Percentiles rank a stretch among this genome's conserved stretches.
phyloP scores from a whole-genome alignment of 1,284 basidiomycete species.

The Moesziomyces sp. region DNA sequence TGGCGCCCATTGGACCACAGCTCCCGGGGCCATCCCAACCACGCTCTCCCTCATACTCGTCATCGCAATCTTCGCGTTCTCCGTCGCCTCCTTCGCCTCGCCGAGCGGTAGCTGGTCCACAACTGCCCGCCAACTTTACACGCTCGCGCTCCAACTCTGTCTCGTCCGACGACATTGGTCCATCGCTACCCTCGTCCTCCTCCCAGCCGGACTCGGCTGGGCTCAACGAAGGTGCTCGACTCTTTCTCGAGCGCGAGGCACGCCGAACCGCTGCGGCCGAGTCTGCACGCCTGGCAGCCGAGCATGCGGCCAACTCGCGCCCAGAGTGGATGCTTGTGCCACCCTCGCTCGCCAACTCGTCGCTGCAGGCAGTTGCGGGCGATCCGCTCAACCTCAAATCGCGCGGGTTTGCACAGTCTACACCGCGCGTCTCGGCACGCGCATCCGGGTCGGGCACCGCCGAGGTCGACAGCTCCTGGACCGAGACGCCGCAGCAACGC shows the following conservation, averaged over 20 bases:
- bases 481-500: constrained; percentile 55
- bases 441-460: constrained; percentile 7
- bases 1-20: constrained; percentile 14
- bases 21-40: constrained; percentile 7
- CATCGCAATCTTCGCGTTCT: constrained; percentile 6
- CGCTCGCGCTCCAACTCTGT: constrained; percentile 20
- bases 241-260: constrained; percentile 46
- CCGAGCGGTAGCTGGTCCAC: constrained; percentile 22
- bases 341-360: constrained; percentile 38
- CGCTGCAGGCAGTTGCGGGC: constrained; percentile 27
- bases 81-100: constrained; percentile 11
- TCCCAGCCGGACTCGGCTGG: not conserved
- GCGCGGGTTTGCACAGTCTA: constrained; percentile 56
- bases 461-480: constrained; percentile 52
- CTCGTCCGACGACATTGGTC: constrained; percentile 18
- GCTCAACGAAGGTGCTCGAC: constrained; percentile 22
- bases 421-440: constrained; percentile 39
- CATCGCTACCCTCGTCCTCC: constrained; percentile 9
- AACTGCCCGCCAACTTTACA: constrained; percentile 23
- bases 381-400: constrained; percentile 53
- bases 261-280: constrained; percentile 23
- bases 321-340: constrained; percentile 56
- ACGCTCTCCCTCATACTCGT: constrained; percentile 18
- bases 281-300: constrained; percentile 25
- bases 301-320: constrained; percentile 36